phyloP scores from a whole-genome alignment of 176 grass and related monocot genomes.

The Stipa capillata region DNA sequence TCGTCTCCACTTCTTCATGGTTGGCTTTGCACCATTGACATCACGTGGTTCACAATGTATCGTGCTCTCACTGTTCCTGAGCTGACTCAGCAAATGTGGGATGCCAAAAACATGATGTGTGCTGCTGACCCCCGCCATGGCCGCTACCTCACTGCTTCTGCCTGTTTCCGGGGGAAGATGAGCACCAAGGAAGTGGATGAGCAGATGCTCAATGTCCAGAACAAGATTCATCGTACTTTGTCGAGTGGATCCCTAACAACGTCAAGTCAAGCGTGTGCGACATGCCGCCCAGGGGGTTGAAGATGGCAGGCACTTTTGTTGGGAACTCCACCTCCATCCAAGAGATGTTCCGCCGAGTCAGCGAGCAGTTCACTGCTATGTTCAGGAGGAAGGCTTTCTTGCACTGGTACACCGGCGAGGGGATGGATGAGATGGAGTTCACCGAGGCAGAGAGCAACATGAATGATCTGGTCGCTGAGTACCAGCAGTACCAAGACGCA shows the following conservation, averaged over 20 bases:
- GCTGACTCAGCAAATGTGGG: slow-evolving; percentile 95
- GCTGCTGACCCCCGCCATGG: slow-evolving; percentile 80
- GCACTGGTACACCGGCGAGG: slow-evolving; percentile 87
- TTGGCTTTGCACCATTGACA: slow-evolving; percentile 69
- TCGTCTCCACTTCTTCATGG: slow-evolving; percentile 97
- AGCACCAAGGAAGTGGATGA: slow-evolving; percentile 96
- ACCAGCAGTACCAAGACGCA: slow-evolving; percentile 96
- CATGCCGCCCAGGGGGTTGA: slow-evolving; percentile 66
- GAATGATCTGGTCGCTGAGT: slow-evolving; percentile 78
- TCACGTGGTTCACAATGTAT: slow-evolving; percentile 74
- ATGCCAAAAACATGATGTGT: slow-evolving; percentile 96
- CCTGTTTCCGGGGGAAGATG: slow-evolving; percentile 95
- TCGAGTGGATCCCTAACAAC: slow-evolving; percentile 88
- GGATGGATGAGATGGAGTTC: slow-evolving; percentile 98
- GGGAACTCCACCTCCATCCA: slow-evolving; percentile 92
- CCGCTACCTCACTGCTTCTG: slow-evolving; percentile 76
- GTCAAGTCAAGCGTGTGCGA: slow-evolving; percentile 81
- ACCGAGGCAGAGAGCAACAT: slow-evolving; percentile 95
- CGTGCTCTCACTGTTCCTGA: slow-evolving; percentile 77
- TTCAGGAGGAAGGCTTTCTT: slow-evolving; percentile 95
- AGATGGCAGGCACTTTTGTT: slow-evolving; percentile 62
- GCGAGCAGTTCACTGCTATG: slow-evolving; percentile 86
- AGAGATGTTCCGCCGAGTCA: slow-evolving; percentile 82
- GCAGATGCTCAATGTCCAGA: slow-evolving; percentile 88
- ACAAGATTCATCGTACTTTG: slow-evolving; percentile 92